Conservation (phyloP, 768 basidiomycete species). For the Grammothele lineata region DNA sequence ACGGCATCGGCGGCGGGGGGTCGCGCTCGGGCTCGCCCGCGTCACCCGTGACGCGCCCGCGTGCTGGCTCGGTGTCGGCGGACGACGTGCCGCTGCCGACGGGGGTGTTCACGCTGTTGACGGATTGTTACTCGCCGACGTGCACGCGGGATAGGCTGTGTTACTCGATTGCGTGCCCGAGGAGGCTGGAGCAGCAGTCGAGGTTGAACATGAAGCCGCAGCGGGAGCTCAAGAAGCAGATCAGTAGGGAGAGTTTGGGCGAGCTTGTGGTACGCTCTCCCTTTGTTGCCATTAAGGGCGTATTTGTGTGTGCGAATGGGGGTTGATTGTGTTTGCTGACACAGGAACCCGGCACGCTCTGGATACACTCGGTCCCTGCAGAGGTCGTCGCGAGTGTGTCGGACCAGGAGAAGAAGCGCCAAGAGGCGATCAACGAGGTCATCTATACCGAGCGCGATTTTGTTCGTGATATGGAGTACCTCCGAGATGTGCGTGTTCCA, state of each 20-base stretch:
- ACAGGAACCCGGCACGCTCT: slow-evolving; percentile 78
- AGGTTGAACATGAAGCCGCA: slow-evolving; percentile 91
- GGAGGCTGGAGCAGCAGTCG: slow-evolving; percentile 91
- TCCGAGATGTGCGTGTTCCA: slow-evolving; percentile 72
- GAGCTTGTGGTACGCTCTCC: slow-evolving; percentile 61
- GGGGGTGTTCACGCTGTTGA: slow-evolving; percentile 94
- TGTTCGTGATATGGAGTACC: slow-evolving; percentile 95
- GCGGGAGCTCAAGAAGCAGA: slow-evolving; percentile 82
- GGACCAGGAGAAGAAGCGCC: slow-evolving; percentile 90
- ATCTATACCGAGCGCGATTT: slow-evolving; percentile 95
- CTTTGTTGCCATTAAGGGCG: background rate
- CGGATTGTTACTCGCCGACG: slow-evolving; percentile 97
- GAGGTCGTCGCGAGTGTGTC: slow-evolving; percentile 92
- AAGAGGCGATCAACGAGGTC: slow-evolving; percentile 98
- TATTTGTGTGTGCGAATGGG: background rate
- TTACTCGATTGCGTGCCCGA: slow-evolving; percentile 95
- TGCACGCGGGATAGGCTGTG: slow-evolving; percentile 93
- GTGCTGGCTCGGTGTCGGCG: slow-evolving; percentile 39
- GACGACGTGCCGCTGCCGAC: slow-evolving; percentile 77
- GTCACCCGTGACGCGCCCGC: slow-evolving; percentile 26
- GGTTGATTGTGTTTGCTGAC: background rate
- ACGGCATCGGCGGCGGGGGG: slow-evolving; percentile 7
- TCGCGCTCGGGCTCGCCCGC: slow-evolving; percentile 20
- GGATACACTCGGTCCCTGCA: slow-evolving; percentile 95
- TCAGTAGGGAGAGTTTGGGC: slow-evolving; percentile 74